Evolutionary conservation across 1,284 basidiomycete species (phyloP), one percentile per base, ranked within the genome.

Genomic region (Trichosporon asahii): DNA sequence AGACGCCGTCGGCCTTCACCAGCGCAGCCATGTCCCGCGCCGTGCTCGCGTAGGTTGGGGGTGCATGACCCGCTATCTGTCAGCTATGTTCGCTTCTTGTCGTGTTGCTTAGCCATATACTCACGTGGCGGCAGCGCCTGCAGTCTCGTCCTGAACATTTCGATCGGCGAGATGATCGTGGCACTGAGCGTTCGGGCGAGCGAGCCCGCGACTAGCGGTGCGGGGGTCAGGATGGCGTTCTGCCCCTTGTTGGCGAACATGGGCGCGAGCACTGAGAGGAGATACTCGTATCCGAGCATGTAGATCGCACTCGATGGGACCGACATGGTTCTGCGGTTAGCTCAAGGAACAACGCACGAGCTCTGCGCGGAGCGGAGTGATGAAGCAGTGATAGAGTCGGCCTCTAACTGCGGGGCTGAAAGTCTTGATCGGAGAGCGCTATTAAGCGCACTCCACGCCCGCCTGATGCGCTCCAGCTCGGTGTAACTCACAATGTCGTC

Each of bases 231-330:
- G 84, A 70, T 65, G 8, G 87, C 73, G 72, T 79, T 61, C 29
- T 74, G 71, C 9, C 68, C 65, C n/a, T 66, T 49, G 70, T 70
- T 72, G 31, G 76, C 77, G 70, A 81, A 79, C 35, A 73, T 66
- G 6, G 80, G 81, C 11, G 79, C 74, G 33, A 84, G 74, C 21
- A 67, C 29, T 0, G 72, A 87, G 14, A 94, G 86, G 23, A 98
- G 88, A 80, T 92, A 89, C 83, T 98, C 96, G 82, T 99, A 99
- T 31, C 93, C 94, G 65, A 98, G 87, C 90, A 99, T 99, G 84
- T 99, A 99, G 44, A 90, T 88, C 64, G 95, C 94, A 65, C 95
- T 90, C 0, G 95, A 91, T 0, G 96, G 96, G 8, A 99, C 92
- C 25, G 93, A 91, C 82, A 99, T 96, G 35, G 93, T 83, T 66